A percentile compares a stretch with the other conserved stretches of the same genome.
Evolutionary conservation across 352 stramenopile species (phyloP).

Genomic region (Globisporangium uncinulatum): DNA sequence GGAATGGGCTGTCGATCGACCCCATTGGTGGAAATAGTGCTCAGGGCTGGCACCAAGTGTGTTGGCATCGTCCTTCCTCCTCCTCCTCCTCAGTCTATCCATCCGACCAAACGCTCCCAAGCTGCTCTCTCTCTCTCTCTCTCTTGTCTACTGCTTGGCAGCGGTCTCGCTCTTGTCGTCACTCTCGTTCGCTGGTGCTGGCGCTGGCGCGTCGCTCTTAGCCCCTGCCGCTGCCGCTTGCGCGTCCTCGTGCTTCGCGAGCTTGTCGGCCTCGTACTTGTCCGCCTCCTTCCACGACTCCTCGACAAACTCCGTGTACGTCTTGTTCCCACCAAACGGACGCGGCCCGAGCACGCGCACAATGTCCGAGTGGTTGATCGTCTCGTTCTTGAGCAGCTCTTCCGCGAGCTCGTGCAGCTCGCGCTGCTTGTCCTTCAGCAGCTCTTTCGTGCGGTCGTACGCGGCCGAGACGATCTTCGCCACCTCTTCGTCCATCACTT

Average conservation of each 20-base stretch:
- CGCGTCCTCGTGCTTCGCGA: conserved; percentile 17
- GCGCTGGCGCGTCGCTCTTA: conserved; percentile 1
- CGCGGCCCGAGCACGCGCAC: conserved; percentile 92
- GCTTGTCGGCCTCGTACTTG: conserved; percentile 73
- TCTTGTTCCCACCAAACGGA: conserved; percentile 92
- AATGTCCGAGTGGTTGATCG: conserved; percentile 99
- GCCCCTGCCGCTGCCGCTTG: conserved; percentile 11
- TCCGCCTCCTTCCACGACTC: conserved; percentile 85
- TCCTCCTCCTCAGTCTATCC: no score
- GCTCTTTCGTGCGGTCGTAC: conserved; percentile 94
- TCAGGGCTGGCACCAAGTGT: no score
- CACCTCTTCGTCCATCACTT: conserved; percentile 99
- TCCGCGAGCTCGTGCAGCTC: conserved; percentile 93
- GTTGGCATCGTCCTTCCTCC: no score
- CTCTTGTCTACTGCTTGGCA: no score
- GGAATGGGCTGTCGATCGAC: no score
- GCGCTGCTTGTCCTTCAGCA: conserved; percentile 93
- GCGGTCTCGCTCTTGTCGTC: neutral
- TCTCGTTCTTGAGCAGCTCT: conserved; percentile 97
- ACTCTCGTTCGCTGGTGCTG: neutral
- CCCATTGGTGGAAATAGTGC: no score
- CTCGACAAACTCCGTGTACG: conserved; percentile 95
- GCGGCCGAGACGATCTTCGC: conserved; percentile 95
- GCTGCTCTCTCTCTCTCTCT: neutral
- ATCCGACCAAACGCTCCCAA: no score